Evolutionary conservation across 257 asterid genomes (phyloP).

Genomic region (Buddleja alternifolia): DNA sequence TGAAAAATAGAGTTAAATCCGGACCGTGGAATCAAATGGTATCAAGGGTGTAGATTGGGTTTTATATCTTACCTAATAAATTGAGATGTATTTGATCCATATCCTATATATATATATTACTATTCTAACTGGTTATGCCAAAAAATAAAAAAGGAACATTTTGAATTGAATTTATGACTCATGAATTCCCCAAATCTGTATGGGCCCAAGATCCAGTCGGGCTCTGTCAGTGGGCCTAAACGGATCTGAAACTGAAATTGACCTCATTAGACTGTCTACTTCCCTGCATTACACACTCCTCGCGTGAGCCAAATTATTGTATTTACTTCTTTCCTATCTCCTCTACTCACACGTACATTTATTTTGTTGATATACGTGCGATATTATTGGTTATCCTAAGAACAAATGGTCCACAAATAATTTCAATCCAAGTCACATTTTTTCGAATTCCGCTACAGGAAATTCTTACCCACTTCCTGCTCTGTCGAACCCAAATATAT

Average conservation of each 20-base stretch:
- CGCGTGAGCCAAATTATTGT: constrained; percentile 64
- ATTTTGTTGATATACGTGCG: constrained; percentile 14
- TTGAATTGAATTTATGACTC: constrained; percentile 22
- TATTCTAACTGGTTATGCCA: constrained; percentile 7
- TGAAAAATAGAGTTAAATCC: too few species aligned
- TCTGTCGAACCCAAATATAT: too few species aligned
- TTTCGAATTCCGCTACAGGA: not conserved
- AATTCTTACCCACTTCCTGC: too few species aligned
- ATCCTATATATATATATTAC: too few species aligned
- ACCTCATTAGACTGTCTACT: constrained; percentile 33
- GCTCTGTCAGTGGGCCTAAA: constrained; percentile 43
- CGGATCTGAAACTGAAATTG: constrained; percentile 40
- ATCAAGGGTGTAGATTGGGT: too few species aligned
- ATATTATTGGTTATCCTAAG: constrained; percentile 12
- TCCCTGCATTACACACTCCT: constrained; percentile 37
- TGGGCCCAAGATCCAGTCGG: constrained; percentile 45
- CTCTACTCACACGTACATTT: constrained; percentile 23
- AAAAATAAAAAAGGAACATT: constrained; percentile 5
- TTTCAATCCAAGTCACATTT: constrained; percentile 3
- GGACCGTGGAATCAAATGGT: too few species aligned
- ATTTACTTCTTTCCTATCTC: constrained; percentile 4
- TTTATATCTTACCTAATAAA: too few species aligned
- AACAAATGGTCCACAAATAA: constrained; percentile 14
- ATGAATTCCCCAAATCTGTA: constrained; percentile 9
- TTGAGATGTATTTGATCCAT: too few species aligned